phyloP scores from a whole-genome alignment of 1,139 yeast genomes.

The Suhomyces anneliseae region DNA sequence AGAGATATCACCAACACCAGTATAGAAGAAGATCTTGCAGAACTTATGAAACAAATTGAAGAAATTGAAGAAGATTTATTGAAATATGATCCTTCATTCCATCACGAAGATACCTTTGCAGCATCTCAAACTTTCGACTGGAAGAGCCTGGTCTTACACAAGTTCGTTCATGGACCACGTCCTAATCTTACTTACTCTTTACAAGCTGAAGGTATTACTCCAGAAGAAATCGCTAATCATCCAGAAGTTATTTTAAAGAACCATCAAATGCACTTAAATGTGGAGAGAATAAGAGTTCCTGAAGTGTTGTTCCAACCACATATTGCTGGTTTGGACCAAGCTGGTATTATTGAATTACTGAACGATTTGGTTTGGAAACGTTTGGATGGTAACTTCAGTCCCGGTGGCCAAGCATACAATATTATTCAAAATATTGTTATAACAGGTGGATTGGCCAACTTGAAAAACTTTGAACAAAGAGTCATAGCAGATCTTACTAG shows the following conservation, averaged over 20 bases:
- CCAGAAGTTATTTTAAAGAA: conserved; percentile 47
- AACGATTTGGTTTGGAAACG: conserved; percentile 66
- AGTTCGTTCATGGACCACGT: conserved; percentile 87
- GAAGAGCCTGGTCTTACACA: conserved; percentile 75
- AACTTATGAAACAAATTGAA: conserved; percentile 59
- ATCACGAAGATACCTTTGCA: conserved; percentile 75
- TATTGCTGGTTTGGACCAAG: conserved; percentile 94
- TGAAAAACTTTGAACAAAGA: conserved; percentile 68
- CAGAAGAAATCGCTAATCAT: conserved; percentile 45
- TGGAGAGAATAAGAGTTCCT: conserved; percentile 89
- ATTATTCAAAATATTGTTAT: conserved; percentile 66
- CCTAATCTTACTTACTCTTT: conserved; percentile 48
- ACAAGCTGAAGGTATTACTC: conserved; percentile 45
- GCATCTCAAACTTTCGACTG: conserved; percentile 81
- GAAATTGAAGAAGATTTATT: conserved; percentile 73
- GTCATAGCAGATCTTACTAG: conserved; percentile 63
- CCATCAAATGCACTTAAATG: conserved; percentile 86
- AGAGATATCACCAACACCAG: conserved; percentile 76
- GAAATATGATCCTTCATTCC: conserved; percentile 80
- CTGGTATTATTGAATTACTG: conserved; percentile 79
- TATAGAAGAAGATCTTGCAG: conserved; percentile 73
- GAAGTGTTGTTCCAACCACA: conserved; percentile 93
- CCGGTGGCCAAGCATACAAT: conserved; percentile 54
- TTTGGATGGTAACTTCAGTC: conserved; percentile 50
- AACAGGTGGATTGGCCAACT: conserved; percentile 80